Conservation (phyloP, 352 stramenopile genomes). For the Phytophthora citricola region DNA sequence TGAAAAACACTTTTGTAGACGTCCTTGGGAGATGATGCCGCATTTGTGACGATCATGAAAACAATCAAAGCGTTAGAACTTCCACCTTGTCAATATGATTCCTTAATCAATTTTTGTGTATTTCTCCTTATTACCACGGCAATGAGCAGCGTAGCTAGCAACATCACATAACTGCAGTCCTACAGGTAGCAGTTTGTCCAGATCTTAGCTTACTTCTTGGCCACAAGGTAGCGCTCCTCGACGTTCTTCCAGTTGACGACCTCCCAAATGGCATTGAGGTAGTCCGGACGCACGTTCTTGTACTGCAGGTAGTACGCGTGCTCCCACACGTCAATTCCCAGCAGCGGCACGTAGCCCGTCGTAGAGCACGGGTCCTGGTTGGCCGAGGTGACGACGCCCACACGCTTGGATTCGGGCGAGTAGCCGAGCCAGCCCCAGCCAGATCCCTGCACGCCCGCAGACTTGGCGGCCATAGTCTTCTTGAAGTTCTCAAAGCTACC, state of each 20-base stretch:
- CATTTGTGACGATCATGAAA: no score
- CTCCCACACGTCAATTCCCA: slow-evolving; percentile 99
- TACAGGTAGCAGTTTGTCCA: not conserved
- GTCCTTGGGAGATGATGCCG: no score
- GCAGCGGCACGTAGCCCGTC: slow-evolving; percentile 95
- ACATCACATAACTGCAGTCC: not conserved
- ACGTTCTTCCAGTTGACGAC: slow-evolving; percentile 97
- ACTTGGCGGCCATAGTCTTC: slow-evolving; percentile 87
- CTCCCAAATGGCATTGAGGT: slow-evolving; percentile 98
- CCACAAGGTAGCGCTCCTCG: slow-evolving; percentile 73
- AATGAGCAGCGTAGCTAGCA: not conserved
- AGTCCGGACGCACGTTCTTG: slow-evolving; percentile 95
- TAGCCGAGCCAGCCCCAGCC: slow-evolving; percentile 99
- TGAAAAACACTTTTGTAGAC: no score
- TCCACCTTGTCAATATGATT: no score
- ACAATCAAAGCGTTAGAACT: no score
- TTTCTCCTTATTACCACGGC: not conserved
- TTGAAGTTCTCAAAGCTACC: slow-evolving; percentile 94
- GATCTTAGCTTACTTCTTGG: slow-evolving; percentile 64
- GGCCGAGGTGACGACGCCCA: slow-evolving; percentile 90
- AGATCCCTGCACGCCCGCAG: slow-evolving; percentile 95
- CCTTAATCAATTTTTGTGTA: slow-evolving; percentile 1
- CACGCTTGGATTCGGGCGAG: slow-evolving; percentile 81
- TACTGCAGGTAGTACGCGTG: slow-evolving; percentile 98
- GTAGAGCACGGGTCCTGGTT: slow-evolving; percentile 98